Conservation (phyloP, 495 filamentous ascomycete genomes). For the Jackrogersella multiformis region DNA sequence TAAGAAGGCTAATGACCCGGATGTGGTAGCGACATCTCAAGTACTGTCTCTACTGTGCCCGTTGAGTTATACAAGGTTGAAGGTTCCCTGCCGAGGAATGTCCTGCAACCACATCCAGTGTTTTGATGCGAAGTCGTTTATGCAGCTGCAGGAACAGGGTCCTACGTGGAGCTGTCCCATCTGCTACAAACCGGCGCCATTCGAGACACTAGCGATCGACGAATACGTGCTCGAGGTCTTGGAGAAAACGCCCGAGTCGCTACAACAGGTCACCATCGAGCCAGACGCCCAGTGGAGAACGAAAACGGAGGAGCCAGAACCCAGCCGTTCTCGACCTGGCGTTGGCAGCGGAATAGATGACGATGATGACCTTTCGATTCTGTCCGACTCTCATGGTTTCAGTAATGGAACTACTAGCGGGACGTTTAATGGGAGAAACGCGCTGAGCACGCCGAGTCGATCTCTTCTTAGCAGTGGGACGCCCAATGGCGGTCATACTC, state of each 20-base stretch:
- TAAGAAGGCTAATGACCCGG: slow-evolving; percentile 82
- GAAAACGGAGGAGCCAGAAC: slow-evolving; percentile 39
- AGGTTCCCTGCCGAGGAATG: slow-evolving; percentile 79
- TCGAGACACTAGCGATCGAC: slow-evolving; percentile 84
- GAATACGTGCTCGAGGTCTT: slow-evolving; percentile 95
- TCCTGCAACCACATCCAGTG: slow-evolving; percentile 91
- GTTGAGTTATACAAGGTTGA: slow-evolving; percentile 82
- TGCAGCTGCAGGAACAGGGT: slow-evolving; percentile 93
- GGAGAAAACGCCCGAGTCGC: slow-evolving; percentile 67
- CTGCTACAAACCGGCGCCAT: slow-evolving; percentile 84
- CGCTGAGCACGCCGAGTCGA: slow-evolving; percentile 23
- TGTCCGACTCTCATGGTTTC: slow-evolving; percentile 35
- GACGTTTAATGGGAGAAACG: slow-evolving; percentile 1
- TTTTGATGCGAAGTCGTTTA: slow-evolving; percentile 92
- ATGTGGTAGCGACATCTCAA: slow-evolving; percentile 86
- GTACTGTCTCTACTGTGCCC: slow-evolving; percentile 94
- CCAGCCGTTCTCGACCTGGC: slow-evolving; percentile 44
- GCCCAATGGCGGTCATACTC: slow-evolving; percentile 42
- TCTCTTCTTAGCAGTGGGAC: slow-evolving; percentile 41
- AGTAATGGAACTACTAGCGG: slow-evolving; percentile 26
- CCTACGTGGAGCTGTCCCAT: slow-evolving; percentile 95
- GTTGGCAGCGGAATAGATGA: slow-evolving; percentile 59
- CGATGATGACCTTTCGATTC: slow-evolving; percentile 74
- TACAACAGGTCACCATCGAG: slow-evolving; percentile 89
- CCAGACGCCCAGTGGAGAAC: slow-evolving; percentile 80